A percentile compares a stretch with the other conserved stretches of the same genome.
Evolutionary conservation across 441 rosid genomes (phyloP).

Genomic region (Erodium texanum): DNA sequence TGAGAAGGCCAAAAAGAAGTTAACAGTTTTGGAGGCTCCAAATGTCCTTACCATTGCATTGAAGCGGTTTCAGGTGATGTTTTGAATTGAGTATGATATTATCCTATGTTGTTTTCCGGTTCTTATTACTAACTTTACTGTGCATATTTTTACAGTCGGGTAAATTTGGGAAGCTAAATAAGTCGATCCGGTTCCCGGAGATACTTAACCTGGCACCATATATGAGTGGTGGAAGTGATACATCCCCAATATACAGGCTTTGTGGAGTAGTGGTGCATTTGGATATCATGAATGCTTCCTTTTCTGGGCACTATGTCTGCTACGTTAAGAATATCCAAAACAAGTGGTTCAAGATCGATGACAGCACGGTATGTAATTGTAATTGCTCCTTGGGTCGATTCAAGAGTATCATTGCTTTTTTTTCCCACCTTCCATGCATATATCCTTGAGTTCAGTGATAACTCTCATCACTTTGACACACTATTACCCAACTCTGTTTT

Average conservation of each 20-base stretch:
- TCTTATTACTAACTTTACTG: neutral
- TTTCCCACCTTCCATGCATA: neutral
- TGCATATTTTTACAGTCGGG: constrained; percentile 35
- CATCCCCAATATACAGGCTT: constrained; percentile 42
- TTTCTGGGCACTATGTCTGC: constrained; percentile 65
- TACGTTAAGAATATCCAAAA: constrained; percentile 44
- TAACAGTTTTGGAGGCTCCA: constrained; percentile 55
- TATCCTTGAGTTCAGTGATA: neutral
- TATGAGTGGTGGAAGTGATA: constrained; percentile 39
- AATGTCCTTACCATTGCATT: constrained; percentile 58
- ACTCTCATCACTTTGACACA: no score
- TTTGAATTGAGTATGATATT: neutral
- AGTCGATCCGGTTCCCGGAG: constrained; percentile 51
- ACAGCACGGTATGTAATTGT: constrained; percentile 37
- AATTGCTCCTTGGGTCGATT: no score
- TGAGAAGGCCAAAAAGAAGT: constrained; percentile 59
- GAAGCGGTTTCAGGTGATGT: constrained; percentile 55
- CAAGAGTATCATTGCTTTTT: no score
- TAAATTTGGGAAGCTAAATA: constrained; percentile 58
- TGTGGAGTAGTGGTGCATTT: constrained; percentile 66
- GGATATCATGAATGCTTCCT: constrained; percentile 48
- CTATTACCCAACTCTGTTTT: no score
- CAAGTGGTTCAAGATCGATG: constrained; percentile 64
- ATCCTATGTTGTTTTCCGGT: neutral
- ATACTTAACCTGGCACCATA: constrained; percentile 48